These are phyloP conservation scores for Salvia hispanica DNA, from an alignment of 257 asterid genomes.

Conservation along the genomic window DNA sequence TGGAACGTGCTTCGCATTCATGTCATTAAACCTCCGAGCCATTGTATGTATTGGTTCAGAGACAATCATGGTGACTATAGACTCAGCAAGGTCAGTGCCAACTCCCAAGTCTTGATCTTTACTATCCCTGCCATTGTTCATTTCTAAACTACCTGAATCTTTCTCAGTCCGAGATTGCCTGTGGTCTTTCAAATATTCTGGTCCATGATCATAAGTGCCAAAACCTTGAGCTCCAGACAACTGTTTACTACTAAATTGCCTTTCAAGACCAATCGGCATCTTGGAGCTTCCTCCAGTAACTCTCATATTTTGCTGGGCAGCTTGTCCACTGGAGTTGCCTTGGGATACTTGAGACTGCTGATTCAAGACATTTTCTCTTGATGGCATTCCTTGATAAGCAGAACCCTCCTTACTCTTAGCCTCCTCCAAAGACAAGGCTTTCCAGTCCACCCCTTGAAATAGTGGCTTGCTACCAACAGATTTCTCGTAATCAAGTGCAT, in stretches of 20 bases:
- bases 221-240: slow-evolving; percentile 53
- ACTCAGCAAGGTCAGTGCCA: slow-evolving; percentile 77
- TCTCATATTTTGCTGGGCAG: slow-evolving; percentile 41
- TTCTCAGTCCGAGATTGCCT: slow-evolving; percentile 49
- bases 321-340: slow-evolving; percentile 60
- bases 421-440: slow-evolving; percentile 77
- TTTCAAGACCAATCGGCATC: slow-evolving; percentile 54
- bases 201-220: slow-evolving; percentile 64
- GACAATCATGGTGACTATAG: slow-evolving; percentile 71
- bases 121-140: slow-evolving; percentile 48
- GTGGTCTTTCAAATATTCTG: slow-evolving; percentile 51
- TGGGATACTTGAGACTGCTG: slow-evolving; percentile 61
- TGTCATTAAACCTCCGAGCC: slow-evolving; percentile 62
- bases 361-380: slow-evolving; percentile 54
- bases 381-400: slow-evolving; percentile 45
- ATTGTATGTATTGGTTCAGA: slow-evolving; percentile 72
- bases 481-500: slow-evolving; percentile 75
- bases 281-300: slow-evolving; percentile 59
- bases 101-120: slow-evolving; percentile 51
- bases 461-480: slow-evolving; percentile 91
- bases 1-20: slow-evolving; percentile 53
- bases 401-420: slow-evolving; percentile 63
- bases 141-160: slow-evolving; percentile 48
- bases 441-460: slow-evolving; percentile 98
- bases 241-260: slow-evolving; percentile 57